A percentile compares a stretch with the other conserved stretches of the same genome.
phyloP scores from a whole-genome alignment of 345 rosid species.

The Eucalyptus tenuipes region DNA sequence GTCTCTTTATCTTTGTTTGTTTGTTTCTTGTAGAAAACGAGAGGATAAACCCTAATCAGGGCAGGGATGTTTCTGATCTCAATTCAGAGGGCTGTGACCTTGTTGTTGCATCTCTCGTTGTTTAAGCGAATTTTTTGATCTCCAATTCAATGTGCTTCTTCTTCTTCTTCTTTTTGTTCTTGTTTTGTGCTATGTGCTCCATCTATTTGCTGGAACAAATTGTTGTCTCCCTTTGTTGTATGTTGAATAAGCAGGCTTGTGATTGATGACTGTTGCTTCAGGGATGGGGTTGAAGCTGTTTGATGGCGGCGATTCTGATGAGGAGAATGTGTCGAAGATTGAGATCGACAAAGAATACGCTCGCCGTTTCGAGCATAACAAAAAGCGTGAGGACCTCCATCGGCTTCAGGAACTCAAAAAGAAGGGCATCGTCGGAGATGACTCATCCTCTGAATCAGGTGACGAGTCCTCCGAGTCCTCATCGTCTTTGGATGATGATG shows the following conservation, averaged over 20 bases:
- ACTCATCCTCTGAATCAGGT: conserved; percentile 5
- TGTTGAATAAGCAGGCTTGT: neutral
- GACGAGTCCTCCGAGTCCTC: conserved; percentile 5
- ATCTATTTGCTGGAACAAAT: neutral
- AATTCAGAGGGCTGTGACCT: neutral
- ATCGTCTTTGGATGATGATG: conserved; percentile 4
- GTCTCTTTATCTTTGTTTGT: neutral
- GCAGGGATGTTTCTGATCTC: neutral
- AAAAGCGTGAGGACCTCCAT: conserved; percentile 55
- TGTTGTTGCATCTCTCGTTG: neutral
- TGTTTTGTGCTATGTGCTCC: neutral
- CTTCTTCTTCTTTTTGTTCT: neutral
- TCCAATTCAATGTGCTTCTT: neutral
- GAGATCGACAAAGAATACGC: conserved; percentile 50
- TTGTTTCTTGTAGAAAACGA: neutral
- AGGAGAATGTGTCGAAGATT: conserved; percentile 19
- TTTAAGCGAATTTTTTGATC: neutral
- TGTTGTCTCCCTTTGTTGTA: neutral
- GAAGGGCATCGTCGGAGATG: conserved; percentile 25
- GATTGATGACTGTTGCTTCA: neutral
- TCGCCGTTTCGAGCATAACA: conserved; percentile 41
- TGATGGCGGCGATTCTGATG: conserved; percentile 16
- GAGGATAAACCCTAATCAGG: neutral
- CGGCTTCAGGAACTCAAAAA: conserved; percentile 30
- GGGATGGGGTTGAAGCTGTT: conserved; percentile 34